Evolutionary conservation across 257 asterid genomes (phyloP), one percentile per base, ranked within the genome.

Genomic region (Nicotiana obtusifolia): DNA sequence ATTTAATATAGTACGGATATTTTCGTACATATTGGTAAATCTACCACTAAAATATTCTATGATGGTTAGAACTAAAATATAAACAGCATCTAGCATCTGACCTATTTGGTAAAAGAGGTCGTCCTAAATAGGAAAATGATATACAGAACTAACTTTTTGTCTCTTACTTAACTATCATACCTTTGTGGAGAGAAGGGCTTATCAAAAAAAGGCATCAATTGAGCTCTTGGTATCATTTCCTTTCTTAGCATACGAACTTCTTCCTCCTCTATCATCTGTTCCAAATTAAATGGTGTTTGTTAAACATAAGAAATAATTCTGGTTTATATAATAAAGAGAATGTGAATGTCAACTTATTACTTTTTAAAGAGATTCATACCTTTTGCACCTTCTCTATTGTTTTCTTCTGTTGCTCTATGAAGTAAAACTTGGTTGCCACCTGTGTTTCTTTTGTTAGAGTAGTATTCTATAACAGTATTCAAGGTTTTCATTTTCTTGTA

Each of bases 151-250:
- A 17, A 66, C 26, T 16, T 35, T 10, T 35, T 35, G 57, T 69
- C 7, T 5, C 11, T 37, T 69, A 13, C 15, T 44, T 44, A 22
- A 68, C 10, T 44, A 5, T 19, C 28, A 2, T 77, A 89, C 97
- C 93, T 91, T 86, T 92, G 98, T 47, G 98, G 98, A 77, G 80
- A 87, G 80, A 93, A 93, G 9, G 97, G 98, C 82, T 82, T 90
- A 64, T 92, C 95, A 44, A 93, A 93, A 54, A 88, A 66, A 17
- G 98, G 97, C 98, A 92, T 93, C 84, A 91, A 81, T 57, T 93
- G 98, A 17, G 98, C 97, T 92, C 97, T 90, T 28, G 97, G 98
- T 56, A 93, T 81, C 97, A 92, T 89, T 86, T 92, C 93, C 64
- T 83, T 91, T 84, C 98, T 92, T 75, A 93, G 85, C 88, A 85